These are phyloP conservation scores for Cyberlindnera meyerae DNA, from an alignment of 805 yeast genomes.

Conservation along the genomic window DNA sequence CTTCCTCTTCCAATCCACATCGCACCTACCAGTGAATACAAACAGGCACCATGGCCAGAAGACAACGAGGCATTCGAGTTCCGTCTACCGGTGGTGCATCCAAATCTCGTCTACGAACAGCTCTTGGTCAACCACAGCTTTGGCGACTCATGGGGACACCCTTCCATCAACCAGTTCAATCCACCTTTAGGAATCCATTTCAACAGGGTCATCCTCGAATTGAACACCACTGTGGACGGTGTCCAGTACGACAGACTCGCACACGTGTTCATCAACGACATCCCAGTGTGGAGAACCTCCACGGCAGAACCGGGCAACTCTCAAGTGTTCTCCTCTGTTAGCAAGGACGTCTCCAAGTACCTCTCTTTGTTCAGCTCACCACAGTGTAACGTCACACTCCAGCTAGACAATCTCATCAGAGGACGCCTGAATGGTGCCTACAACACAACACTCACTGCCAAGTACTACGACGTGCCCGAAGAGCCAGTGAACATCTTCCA, in stretches of 20 bases:
- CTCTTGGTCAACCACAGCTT: slow-evolving; percentile 42
- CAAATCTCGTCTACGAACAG: slow-evolving; percentile 33
- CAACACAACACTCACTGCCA: slow-evolving; percentile 44
- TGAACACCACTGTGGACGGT: slow-evolving; percentile 50
- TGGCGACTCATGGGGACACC: slow-evolving; percentile 58
- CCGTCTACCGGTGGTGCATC: slow-evolving; percentile 19
- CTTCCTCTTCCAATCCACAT: too few species aligned
- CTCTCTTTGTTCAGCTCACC: slow-evolving; percentile 41
- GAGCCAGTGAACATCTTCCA: slow-evolving; percentile 12
- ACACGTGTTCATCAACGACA: slow-evolving; percentile 55
- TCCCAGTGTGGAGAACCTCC: slow-evolving; percentile 78
- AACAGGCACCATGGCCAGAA: slow-evolving; percentile 3
- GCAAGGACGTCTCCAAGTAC: slow-evolving; percentile 63
- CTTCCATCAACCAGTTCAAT: slow-evolving; percentile 36
- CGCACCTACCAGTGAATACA: too few species aligned
- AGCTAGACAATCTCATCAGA: slow-evolving; percentile 59
- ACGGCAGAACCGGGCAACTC: slow-evolving; percentile 72
- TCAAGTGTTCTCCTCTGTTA: slow-evolving; percentile 41
- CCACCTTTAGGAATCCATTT: slow-evolving; percentile 44
- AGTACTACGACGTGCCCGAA: slow-evolving; percentile 39
- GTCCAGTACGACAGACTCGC: slow-evolving; percentile 64
- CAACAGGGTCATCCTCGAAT: slow-evolving; percentile 48
- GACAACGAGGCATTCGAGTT: slow-evolving; percentile 22
- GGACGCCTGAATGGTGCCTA: slow-evolving; percentile 57
- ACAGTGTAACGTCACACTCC: slow-evolving; percentile 42